These are phyloP conservation scores for Rhododendron ovatum DNA, from an alignment of 148 eudicot genomes.

Conservation along the genomic window DNA sequence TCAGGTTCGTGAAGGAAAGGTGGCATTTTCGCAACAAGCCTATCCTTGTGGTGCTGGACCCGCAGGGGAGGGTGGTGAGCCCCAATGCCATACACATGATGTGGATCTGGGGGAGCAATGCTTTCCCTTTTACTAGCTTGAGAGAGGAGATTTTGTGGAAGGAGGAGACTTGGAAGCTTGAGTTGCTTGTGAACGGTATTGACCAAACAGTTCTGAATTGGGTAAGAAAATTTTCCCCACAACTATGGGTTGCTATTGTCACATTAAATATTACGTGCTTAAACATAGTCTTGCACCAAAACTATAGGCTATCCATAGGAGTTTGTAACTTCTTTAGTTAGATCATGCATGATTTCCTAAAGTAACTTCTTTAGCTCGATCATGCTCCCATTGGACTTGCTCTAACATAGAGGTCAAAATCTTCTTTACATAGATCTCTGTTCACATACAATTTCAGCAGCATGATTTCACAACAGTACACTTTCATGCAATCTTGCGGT, in stretches of 20 bases:
- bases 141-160: conserved; percentile 54
- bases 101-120: conserved; percentile 70
- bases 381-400: not conserved
- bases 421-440: not conserved
- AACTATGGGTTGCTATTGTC: not conserved
- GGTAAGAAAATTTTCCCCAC: conserved; percentile 27
- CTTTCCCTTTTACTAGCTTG: conserved; percentile 58
- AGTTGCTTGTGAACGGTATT: conserved; percentile 47
- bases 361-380: too few species aligned
- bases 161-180: conserved; percentile 59
- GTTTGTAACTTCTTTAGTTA: too few species aligned
- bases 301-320: too few species aligned
- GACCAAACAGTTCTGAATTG: conserved; percentile 45
- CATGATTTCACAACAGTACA: not conserved
- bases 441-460: not conserved
- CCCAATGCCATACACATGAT: conserved; percentile 76
- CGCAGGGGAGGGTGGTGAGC: conserved; percentile 52
- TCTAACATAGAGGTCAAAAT: not conserved
- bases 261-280: too few species aligned
- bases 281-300: too few species aligned
- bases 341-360: too few species aligned
- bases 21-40: conserved; percentile 62
- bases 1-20: conserved; percentile 36
- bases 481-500: not conserved
- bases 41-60: conserved; percentile 59